phyloP scores from a whole-genome alignment of 768 basidiomycete genomes.

The Calocybe cyanea region DNA sequence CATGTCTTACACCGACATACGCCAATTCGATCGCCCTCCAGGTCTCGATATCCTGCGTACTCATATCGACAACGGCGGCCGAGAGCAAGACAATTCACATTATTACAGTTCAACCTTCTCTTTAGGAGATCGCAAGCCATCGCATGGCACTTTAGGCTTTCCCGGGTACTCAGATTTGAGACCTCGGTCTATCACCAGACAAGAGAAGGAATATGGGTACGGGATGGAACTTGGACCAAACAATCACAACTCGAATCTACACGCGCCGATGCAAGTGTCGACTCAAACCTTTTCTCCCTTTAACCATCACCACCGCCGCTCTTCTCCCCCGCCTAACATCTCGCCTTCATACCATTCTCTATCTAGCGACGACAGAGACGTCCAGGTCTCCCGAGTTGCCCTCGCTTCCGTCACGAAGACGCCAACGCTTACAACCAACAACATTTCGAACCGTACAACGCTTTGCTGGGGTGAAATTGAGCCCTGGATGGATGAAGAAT shows the following conservation, averaged over 20 bases:
- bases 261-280: conserved; percentile 20
- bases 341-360: conserved; percentile 23
- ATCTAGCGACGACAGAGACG: conserved; percentile 28
- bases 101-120: conserved; percentile 17
- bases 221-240: conserved; percentile 34
- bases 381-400: conserved; percentile 25
- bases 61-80: conserved; percentile 17
- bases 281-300: conserved; percentile 38
- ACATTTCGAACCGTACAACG: conserved; percentile 47
- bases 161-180: conserved; percentile 16
- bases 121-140: conserved; percentile 29
- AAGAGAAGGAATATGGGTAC: conserved; percentile 28
- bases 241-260: conserved; percentile 35
- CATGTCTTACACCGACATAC: conserved; percentile 43
- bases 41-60: conserved; percentile 26
- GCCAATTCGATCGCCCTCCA: conserved; percentile 36
- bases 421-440: conserved; percentile 23
- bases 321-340: conserved; percentile 32
- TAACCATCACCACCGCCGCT: conserved; percentile 36
- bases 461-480: conserved; percentile 89
- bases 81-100: conserved; percentile 18
- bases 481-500: conserved; percentile 97
- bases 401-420: conserved; percentile 13
- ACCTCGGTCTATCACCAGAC: conserved; percentile 24
- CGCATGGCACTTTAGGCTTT: conserved; percentile 16